These are phyloP conservation scores for Fusarium liriodendri DNA, from an alignment of 2,329 filamentous ascomycete species.

Conservation along the genomic window DNA sequence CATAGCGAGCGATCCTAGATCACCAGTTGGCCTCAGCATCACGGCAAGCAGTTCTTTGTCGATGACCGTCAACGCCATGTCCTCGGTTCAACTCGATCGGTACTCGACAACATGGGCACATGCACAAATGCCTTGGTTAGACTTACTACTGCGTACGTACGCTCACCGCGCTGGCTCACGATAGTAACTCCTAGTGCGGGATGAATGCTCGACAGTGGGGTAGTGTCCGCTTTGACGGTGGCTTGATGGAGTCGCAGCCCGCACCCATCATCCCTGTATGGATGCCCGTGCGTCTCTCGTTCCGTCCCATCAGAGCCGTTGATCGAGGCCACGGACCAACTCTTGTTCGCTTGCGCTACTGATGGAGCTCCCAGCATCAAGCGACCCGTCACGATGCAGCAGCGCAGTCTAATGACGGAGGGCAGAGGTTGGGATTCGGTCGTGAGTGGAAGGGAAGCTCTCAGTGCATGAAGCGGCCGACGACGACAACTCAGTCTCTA, in stretches of 20 bases:
- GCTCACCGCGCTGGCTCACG: constrained; percentile 13
- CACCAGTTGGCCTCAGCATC: neutral
- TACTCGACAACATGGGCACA: neutral
- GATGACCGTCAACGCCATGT: neutral
- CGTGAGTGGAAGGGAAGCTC: neutral
- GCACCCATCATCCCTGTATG: constrained; percentile 40
- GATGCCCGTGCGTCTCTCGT: constrained; percentile 37
- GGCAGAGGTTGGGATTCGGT: constrained; percentile 10
- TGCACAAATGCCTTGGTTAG: constrained; percentile 1
- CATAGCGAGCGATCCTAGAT: neutral
- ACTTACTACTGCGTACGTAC: neutral
- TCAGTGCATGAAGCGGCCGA: neutral
- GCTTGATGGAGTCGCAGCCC: constrained; percentile 27
- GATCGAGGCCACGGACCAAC: constrained; percentile 44
- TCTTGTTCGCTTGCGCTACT: constrained; percentile 38
- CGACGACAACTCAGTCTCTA: constrained; percentile 12
- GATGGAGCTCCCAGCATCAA: constrained; percentile 5
- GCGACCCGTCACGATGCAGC: constrained; percentile 1
- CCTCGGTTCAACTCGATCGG: neutral
- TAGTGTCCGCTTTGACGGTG: constrained; percentile 29
- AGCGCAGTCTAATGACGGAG: constrained; percentile 7
- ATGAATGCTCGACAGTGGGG: constrained; percentile 33
- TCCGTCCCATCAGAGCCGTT: constrained; percentile 40
- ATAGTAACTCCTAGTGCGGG: constrained; percentile 21
- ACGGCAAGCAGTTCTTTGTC: neutral